A percentile compares a stretch with the other conserved stretches of the same genome.
phyloP scores from a whole-genome alignment of 139 green algal genomes.

The Deuterostichococcus epilithicus region DNA sequence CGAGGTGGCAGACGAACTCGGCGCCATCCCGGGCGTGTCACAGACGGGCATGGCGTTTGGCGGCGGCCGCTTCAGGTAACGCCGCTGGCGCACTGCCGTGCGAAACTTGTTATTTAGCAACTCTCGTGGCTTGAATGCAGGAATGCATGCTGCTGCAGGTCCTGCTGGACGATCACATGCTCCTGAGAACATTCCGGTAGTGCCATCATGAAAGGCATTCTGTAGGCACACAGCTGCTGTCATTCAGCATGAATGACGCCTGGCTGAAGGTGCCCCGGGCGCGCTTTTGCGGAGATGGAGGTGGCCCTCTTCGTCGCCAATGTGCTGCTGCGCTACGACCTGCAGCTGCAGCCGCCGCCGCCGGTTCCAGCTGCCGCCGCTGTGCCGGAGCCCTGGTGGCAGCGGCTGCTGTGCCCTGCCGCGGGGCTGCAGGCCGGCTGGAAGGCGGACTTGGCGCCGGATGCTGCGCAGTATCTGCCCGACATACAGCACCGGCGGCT shows the following conservation, averaged over 20 bases:
- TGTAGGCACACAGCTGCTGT: too few relatives aligned
- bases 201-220: too few relatives aligned
- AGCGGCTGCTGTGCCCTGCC: background rate
- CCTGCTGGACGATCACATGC: too few relatives aligned
- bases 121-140: too few relatives aligned
- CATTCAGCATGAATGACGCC: too few relatives aligned
- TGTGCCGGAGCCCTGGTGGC: background rate
- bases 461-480: background rate
- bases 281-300: constrained; percentile 73
- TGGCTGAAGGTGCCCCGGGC: constrained; percentile 57
- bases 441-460: background rate
- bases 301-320: constrained; percentile 52
- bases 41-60: constrained; percentile 50
- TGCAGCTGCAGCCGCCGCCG: constrained; percentile 6
- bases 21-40: background rate
- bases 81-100: constrained; percentile 1
- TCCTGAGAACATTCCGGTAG: too few relatives aligned
- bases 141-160: too few relatives aligned
- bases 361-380: background rate
- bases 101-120: background rate
- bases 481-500: background rate
- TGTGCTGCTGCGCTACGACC: constrained; percentile 33
- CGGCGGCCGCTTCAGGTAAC: constrained; percentile 38
- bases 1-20: background rate
- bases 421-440: background rate